phyloP scores from a whole-genome alignment of 148 eudicot species.

The Drosera capensis region DNA sequence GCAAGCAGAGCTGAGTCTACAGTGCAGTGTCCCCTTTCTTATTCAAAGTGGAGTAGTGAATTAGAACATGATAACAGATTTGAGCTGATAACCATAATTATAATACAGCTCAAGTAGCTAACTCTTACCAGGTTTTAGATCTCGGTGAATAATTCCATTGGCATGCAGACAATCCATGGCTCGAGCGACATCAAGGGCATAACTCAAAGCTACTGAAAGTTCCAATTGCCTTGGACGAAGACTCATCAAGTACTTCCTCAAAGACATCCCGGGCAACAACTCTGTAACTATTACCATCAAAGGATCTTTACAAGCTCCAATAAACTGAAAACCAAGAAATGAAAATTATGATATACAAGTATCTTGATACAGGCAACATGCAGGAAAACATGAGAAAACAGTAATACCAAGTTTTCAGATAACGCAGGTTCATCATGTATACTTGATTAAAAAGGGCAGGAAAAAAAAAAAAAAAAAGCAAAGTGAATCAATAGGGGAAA shows the following conservation, averaged over 20 bases:
- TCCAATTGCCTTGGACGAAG: conserved; percentile 72
- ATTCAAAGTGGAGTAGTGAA: too few species aligned
- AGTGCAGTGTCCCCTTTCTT: too few species aligned
- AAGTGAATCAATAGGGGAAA: neutral
- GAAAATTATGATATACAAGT: neutral
- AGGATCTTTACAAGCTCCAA: conserved; percentile 97
- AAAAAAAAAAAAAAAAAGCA: neutral
- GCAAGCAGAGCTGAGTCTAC: too few species aligned
- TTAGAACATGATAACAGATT: too few species aligned
- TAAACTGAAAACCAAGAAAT: conserved; percentile 46
- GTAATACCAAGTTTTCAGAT: neutral
- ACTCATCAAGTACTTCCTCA: conserved; percentile 60
- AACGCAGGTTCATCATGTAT: neutral
- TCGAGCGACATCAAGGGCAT: conserved; percentile 78
- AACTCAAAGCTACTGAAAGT: conserved; percentile 45
- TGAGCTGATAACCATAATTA: conserved; percentile 5
- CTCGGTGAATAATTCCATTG: conserved; percentile 94
- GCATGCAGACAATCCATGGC: conserved; percentile 91
- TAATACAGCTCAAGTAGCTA: conserved; percentile 13
- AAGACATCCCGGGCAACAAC: conserved; percentile 72
- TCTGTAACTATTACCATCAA: conserved; percentile 94
- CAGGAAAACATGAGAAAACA: neutral
- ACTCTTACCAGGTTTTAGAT: conserved; percentile 79
- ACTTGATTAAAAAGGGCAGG: neutral
- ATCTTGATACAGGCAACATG: neutral